Conservation (phyloP, 2,329 filamentous ascomycete species). For the Phaeosphaeriaceae sp. region DNA sequence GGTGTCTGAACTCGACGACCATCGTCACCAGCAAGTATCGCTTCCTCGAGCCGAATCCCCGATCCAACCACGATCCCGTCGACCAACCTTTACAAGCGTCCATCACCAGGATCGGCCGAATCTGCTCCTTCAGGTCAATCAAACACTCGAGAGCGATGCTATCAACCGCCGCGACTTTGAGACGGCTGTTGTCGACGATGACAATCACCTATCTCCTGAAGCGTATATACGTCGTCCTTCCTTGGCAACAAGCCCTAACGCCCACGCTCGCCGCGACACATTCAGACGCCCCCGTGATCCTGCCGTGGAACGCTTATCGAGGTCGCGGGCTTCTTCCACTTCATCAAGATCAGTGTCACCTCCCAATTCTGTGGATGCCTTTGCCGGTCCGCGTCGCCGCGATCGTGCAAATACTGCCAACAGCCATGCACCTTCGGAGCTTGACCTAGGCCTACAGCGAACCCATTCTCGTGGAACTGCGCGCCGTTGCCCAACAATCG, state of each 20-base stretch:
- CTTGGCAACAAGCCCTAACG: constrained; percentile 40
- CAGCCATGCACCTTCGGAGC: constrained; percentile 59
- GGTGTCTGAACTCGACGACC: constrained; percentile 84
- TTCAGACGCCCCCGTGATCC: constrained; percentile 51
- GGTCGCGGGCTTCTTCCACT: constrained; percentile 57
- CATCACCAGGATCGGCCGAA: constrained; percentile 52
- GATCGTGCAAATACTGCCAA: constrained; percentile 75
- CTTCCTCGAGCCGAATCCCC: constrained; percentile 62
- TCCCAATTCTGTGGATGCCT: constrained; percentile 96
- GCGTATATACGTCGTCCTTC: constrained; percentile 60
- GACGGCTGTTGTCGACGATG: constrained; percentile 81
- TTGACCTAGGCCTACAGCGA: constrained; percentile 68
- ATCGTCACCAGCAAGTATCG: constrained; percentile 71
- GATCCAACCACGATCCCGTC: constrained; percentile 54
- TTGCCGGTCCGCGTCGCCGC: constrained; percentile 86
- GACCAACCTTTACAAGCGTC: constrained; percentile 77
- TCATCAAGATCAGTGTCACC: constrained; percentile 78
- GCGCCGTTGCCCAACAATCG: constrained; percentile 65
- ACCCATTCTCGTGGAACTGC: constrained; percentile 73
- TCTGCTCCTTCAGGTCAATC: constrained; percentile 53
- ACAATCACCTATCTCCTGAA: constrained; percentile 51
- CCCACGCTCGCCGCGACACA: constrained; percentile 49
- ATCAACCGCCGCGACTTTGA: constrained; percentile 79
- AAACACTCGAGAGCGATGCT: constrained; percentile 51
- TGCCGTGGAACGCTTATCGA: constrained; percentile 39